phyloP scores from a whole-genome alignment of 2,329 filamentous ascomycete genomes.

The Leptographium wingfieldii region DNA sequence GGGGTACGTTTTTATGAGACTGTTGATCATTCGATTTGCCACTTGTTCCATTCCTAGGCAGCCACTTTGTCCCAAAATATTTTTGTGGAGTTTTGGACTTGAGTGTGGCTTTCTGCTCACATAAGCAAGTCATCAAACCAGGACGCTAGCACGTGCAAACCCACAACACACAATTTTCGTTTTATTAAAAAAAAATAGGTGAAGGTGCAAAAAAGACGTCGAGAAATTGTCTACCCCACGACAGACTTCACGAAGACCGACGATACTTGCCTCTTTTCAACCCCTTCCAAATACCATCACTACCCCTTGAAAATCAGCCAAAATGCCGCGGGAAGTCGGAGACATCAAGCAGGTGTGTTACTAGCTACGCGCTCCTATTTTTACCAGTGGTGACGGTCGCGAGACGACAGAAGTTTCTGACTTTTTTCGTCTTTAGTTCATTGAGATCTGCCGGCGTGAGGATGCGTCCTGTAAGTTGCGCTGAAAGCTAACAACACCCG shows the following conservation, averaged over 20 bases:
- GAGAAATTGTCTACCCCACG: conserved; percentile 1
- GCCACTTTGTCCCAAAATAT: background rate
- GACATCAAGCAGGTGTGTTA: conserved; percentile 77
- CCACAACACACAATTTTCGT: conserved; percentile 11
- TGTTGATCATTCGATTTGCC: conserved; percentile 2
- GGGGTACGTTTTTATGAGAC: background rate
- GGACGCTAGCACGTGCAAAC: conserved; percentile 8
- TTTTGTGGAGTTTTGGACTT: background rate
- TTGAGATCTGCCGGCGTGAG: conserved; percentile 99
- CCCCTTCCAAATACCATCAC: conserved; percentile 15
- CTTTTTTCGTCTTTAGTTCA: conserved; percentile 57
- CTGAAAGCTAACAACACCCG: background rate
- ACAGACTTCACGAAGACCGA: conserved; percentile 2
- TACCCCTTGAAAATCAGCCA: conserved; percentile 35
- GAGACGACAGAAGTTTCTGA: background rate
- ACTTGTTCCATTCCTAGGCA: background rate
- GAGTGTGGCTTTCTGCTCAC: background rate
- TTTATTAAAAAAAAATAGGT: background rate
- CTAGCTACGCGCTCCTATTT: background rate
- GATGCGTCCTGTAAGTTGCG: conserved; percentile 88
- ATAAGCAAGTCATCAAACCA: background rate
- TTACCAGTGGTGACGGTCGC: too few relatives aligned
- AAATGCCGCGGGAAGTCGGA: conserved; percentile 94
- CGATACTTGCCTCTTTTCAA: conserved; percentile 6
- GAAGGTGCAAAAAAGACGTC: background rate